A percentile compares a stretch with the other conserved stretches of the same genome.
phyloP scores from a whole-genome alignment of 306 rosid species.

The Ormosia semicastrata region DNA sequence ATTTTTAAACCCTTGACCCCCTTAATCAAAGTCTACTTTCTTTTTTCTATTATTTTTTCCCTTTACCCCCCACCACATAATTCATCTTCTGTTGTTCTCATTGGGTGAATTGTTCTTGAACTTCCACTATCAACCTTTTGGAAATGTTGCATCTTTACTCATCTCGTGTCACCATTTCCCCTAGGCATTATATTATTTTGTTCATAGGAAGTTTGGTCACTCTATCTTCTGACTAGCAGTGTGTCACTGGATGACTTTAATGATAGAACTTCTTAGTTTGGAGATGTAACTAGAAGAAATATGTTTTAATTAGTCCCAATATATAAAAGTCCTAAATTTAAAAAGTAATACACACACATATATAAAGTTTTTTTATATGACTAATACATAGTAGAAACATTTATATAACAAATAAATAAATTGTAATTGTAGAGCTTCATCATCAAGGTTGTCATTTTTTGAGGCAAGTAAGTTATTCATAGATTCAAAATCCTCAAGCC shows the following conservation, averaged over 20 bases:
- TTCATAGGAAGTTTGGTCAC: slow-evolving; percentile 34
- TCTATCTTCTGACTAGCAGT: slow-evolving; percentile 14
- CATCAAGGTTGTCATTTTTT: slow-evolving; percentile 50
- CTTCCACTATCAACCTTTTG: slow-evolving; percentile 54
- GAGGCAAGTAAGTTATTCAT: slow-evolving; percentile 63
- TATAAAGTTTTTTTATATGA: neutral
- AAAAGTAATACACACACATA: neutral
- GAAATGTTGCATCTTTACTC: slow-evolving; percentile 49
- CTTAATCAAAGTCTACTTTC: too few relatives aligned
- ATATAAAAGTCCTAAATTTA: neutral
- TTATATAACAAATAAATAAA: neutral
- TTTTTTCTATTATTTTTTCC: too few relatives aligned
- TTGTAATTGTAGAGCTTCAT: slow-evolving; percentile 56
- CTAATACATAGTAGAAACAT: neutral
- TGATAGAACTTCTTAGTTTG: slow-evolving; percentile 50
- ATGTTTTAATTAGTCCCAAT: slow-evolving; percentile 26
- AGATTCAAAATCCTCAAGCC: slow-evolving; percentile 68
- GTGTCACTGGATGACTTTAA: slow-evolving; percentile 39
- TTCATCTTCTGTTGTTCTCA: slow-evolving; percentile 64
- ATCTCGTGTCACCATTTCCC: slow-evolving; percentile 42
- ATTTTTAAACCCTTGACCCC: too few relatives aligned
- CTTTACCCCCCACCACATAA: too few relatives aligned
- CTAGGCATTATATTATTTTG: slow-evolving; percentile 43
- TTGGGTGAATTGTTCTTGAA: slow-evolving; percentile 63
- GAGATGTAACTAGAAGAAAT: slow-evolving; percentile 55